Evolutionary conservation across 495 filamentous ascomycete species (phyloP).

Genomic region (Corynascus novoguineensis): DNA sequence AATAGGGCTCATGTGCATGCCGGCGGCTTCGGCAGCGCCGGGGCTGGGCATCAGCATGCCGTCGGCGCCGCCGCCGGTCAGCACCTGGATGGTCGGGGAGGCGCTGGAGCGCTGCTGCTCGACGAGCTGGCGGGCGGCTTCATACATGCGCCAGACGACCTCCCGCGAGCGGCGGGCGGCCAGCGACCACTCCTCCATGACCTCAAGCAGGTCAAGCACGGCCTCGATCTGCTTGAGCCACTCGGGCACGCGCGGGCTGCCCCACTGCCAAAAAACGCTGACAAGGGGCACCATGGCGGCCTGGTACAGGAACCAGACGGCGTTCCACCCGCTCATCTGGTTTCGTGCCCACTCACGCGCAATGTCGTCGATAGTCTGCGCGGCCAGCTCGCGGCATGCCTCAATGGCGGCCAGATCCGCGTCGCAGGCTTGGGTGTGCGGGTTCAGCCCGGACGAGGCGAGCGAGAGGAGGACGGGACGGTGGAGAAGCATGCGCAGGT

Average conservation of each 20-base stretch:
- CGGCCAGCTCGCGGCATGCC: constrained; percentile 63
- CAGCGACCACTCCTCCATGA: constrained; percentile 64
- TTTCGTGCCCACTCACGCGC: constrained; percentile 60
- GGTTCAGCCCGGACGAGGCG: constrained; percentile 58
- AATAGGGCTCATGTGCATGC: constrained; percentile 46
- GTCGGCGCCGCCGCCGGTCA: constrained; percentile 28
- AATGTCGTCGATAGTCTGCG: constrained; percentile 66
- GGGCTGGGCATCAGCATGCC: constrained; percentile 26
- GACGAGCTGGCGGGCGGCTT: constrained; percentile 47
- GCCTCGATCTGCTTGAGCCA: constrained; percentile 63
- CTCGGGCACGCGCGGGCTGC: constrained; percentile 48
- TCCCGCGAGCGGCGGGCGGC: constrained; percentile 64
- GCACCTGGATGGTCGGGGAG: constrained; percentile 34
- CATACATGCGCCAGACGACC: constrained; percentile 63
- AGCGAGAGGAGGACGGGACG: constrained; percentile 67
- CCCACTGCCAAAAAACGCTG: constrained; percentile 61
- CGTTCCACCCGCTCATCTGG: constrained; percentile 76
- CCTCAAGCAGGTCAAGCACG: constrained; percentile 61
- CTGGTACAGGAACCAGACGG: constrained; percentile 79
- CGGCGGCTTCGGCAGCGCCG: constrained; percentile 24
- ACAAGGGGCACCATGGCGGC: constrained; percentile 72
- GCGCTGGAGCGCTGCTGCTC: constrained; percentile 32
- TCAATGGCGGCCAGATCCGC: constrained; percentile 62
- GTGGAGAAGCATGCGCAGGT: constrained; percentile 74
- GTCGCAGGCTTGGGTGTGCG: constrained; percentile 54